Evolutionary conservation across 352 stramenopile genomes (phyloP).

Genomic region (Plasmopara viticola): DNA sequence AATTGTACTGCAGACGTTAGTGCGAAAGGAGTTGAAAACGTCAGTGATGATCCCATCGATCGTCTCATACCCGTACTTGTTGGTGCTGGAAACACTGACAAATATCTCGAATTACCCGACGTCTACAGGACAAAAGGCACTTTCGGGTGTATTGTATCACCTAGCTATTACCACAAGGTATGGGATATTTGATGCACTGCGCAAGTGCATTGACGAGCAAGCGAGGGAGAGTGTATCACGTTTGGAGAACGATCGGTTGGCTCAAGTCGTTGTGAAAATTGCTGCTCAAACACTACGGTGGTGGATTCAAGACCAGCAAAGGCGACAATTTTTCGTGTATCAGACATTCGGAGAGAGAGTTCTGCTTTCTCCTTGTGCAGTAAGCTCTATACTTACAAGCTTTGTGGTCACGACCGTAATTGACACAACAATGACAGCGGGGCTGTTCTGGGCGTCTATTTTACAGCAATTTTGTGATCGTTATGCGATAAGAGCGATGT

Average conservation of each 20-base stretch:
- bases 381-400: slow-evolving; percentile 16
- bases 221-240: slow-evolving; percentile 4
- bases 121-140: slow-evolving; percentile 9
- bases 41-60: slow-evolving; percentile 5
- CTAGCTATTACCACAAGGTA: slow-evolving; percentile 21
- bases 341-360: slow-evolving; percentile 26
- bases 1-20: slow-evolving; percentile 31
- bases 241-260: slow-evolving; percentile 20
- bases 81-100: slow-evolving; percentile 45
- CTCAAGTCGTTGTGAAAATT: slow-evolving; percentile 25
- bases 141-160: slow-evolving; percentile 22
- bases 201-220: slow-evolving; percentile 23
- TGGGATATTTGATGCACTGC: slow-evolving; percentile 30
- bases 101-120: slow-evolving; percentile 25
- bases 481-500: slow-evolving; percentile 3
- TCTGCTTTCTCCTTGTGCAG: slow-evolving; percentile 22
- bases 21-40: slow-evolving; percentile 20
- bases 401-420: slow-evolving; percentile 10
- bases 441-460: slow-evolving; percentile 12
- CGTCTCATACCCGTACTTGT: slow-evolving; percentile 35
- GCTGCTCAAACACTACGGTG: slow-evolving; percentile 18
- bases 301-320: slow-evolving; percentile 6
- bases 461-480: slow-evolving; percentile 3
- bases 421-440: slow-evolving; percentile 1
- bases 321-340: slow-evolving; percentile 5